Evolutionary conservation across 305 asterid species (phyloP), one percentile per base, ranked within the genome.

Genomic region (Fraxinus latifolia): DNA sequence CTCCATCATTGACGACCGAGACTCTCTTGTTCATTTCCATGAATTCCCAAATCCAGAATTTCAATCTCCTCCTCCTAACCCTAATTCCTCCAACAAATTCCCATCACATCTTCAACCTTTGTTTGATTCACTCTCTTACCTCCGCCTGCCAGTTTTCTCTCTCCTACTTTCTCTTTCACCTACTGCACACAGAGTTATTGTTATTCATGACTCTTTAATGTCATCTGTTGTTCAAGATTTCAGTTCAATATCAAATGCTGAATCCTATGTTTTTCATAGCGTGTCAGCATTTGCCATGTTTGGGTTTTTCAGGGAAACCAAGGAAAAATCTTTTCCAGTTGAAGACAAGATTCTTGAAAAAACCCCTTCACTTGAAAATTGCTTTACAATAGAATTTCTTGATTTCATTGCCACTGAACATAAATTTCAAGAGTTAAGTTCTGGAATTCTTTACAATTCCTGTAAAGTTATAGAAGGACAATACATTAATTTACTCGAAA

Each of bases 41-140:
- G 89, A 88, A 3, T 44, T 89, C 42, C 88, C 88, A 0, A 80
- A 53, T 3, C 90, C 89, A 14, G 42, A 86, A 5, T 77, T 86
- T 31, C 80, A 36, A 21, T 81, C 87, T 2, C 92, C 89, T 37
- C 82, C 88, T 2, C 91, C 91, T 0, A 67, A 89, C 44, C 91
- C 91, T 19, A 55, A 84, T 80, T 71, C 90, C 7, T 2, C 67
- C 0, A 11, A n/a, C 81, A 87, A 85, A 36, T 88, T 88, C 86
- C 87, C 90, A 0, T 23, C 74, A 0, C 93, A 88, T 27, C 88
- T 86, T 7, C 85, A 47, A 7, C 91, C 88, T 0, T 60, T 86
- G 0, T 65, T 77, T 84, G 53, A 68, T 0, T 86, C 91, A 2
- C 15, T 42, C n/a, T 42, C 15, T 15, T 25, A 3, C 87, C 86